Conservation (phyloP, 495 filamentous ascomycete genomes). For the Penicillium cataractarum region DNA sequence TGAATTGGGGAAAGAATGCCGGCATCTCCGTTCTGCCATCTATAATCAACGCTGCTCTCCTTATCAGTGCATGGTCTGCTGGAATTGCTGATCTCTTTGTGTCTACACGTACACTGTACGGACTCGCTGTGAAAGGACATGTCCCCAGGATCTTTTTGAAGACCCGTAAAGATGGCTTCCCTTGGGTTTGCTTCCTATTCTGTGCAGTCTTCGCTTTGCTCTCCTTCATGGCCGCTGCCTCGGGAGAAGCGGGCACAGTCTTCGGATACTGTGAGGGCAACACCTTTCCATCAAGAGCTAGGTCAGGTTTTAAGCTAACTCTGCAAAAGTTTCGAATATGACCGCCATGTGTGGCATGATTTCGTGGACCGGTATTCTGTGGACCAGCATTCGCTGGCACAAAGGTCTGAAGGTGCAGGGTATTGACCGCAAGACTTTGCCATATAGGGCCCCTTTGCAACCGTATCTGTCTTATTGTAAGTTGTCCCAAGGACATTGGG, state of each 20-base stretch:
- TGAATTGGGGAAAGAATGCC: slow-evolving; percentile 21
- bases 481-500: not conserved
- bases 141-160: slow-evolving; percentile 40
- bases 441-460: slow-evolving; percentile 23
- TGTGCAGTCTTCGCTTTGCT: slow-evolving; percentile 27
- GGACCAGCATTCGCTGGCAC: slow-evolving; percentile 25
- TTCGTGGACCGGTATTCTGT: slow-evolving; percentile 25
- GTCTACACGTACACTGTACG: slow-evolving; percentile 59
- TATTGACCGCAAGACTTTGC: slow-evolving; percentile 16
- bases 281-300: not conserved
- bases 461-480: slow-evolving; percentile 29
- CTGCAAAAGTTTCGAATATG: slow-evolving; percentile 25
- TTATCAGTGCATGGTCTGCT: slow-evolving; percentile 68
- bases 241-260: slow-evolving; percentile 24
- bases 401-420: slow-evolving; percentile 19
- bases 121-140: slow-evolving; percentile 40
- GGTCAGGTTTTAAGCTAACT: not conserved
- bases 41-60: slow-evolving; percentile 72
- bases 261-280: slow-evolving; percentile 29
- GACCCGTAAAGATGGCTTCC: slow-evolving; percentile 41
- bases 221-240: slow-evolving; percentile 29
- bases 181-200: slow-evolving; percentile 31
- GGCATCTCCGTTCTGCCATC: slow-evolving; percentile 46
- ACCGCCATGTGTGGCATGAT: slow-evolving; percentile 32
- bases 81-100: slow-evolving; percentile 52